These are phyloP conservation scores for Paramarasmius palmivorus DNA, from an alignment of 1,284 basidiomycete species.

Conservation along the genomic window DNA sequence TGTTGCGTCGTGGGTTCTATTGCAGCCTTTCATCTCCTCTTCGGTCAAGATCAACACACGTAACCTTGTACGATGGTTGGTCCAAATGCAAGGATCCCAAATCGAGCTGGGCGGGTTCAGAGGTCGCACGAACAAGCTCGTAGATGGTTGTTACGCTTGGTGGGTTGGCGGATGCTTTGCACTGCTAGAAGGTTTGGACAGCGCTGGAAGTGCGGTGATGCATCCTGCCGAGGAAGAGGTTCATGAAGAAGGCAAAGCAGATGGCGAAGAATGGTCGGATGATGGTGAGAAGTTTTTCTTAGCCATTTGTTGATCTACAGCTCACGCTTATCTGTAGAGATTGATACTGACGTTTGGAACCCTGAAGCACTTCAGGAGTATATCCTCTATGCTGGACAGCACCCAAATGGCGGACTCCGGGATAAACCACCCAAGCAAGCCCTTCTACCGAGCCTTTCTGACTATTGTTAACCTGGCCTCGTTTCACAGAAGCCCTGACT, in stretches of 20 bases:
- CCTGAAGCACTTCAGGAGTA: constrained; percentile 84
- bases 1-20: constrained; percentile 80
- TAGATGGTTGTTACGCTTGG: constrained; percentile 99
- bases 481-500: constrained; percentile 64
- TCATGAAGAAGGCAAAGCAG: constrained; percentile 26
- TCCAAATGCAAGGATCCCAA: constrained; percentile 82
- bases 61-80: constrained; percentile 80
- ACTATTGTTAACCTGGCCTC: background rate
- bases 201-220: constrained; percentile 36
- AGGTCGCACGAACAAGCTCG: constrained; percentile 95
- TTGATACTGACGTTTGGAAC: constrained; percentile 29
- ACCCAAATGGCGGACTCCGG: constrained; percentile 81
- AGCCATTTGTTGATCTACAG: constrained; percentile 16
- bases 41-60: constrained; percentile 56
- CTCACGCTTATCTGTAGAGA: constrained; percentile 14
- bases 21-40: constrained; percentile 53
- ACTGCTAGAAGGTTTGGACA: constrained; percentile 71
- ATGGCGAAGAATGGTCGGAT: constrained; percentile 58
- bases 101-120: constrained; percentile 91
- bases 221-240: constrained; percentile 17
- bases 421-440: constrained; percentile 93
- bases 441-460: background rate
- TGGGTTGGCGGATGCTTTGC: constrained; percentile 94
- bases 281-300: constrained; percentile 28
- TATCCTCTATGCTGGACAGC: constrained; percentile 85